Conservation (phyloP, 2,329 filamentous ascomycete genomes). For the Neurospora crassa region DNA sequence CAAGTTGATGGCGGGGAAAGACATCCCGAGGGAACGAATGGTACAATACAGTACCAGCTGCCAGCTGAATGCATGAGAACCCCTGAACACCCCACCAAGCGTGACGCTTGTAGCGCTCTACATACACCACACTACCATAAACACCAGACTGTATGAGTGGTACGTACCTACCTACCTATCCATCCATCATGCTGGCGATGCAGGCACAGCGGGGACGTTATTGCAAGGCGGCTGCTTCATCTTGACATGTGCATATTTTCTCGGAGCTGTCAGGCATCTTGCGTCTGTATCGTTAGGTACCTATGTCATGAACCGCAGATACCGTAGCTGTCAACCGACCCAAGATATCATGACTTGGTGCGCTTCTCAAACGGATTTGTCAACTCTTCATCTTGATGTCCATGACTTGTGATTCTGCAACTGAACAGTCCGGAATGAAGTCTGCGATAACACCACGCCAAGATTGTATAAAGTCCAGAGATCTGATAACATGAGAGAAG, state of each 20-base stretch:
- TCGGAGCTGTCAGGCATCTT: not conserved
- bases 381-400: not conserved
- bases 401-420: not conserved
- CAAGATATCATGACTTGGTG: not conserved
- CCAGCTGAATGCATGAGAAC: conserved; percentile 5
- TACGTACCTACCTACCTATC: not conserved
- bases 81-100: conserved; percentile 5
- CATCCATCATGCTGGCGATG: not conserved
- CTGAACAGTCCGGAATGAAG: not conserved
- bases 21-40: conserved; percentile 14
- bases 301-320: not conserved
- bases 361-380: no score
- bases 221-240: conserved; percentile 3
- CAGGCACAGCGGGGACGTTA: not conserved
- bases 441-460: not conserved
- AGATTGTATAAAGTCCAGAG: not conserved
- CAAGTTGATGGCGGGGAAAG: conserved; percentile 13
- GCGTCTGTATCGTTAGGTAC: not conserved
- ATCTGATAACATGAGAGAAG: not conserved
- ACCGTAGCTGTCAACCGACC: not conserved
- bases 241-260: not conserved
- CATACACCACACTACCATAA: not conserved
- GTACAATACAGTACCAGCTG: conserved; percentile 1
- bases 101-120: not conserved
- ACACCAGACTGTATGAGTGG: not conserved